Evolutionary conservation across 768 basidiomycete species (phyloP).

Genomic region (Cystoderma amianthinum): DNA sequence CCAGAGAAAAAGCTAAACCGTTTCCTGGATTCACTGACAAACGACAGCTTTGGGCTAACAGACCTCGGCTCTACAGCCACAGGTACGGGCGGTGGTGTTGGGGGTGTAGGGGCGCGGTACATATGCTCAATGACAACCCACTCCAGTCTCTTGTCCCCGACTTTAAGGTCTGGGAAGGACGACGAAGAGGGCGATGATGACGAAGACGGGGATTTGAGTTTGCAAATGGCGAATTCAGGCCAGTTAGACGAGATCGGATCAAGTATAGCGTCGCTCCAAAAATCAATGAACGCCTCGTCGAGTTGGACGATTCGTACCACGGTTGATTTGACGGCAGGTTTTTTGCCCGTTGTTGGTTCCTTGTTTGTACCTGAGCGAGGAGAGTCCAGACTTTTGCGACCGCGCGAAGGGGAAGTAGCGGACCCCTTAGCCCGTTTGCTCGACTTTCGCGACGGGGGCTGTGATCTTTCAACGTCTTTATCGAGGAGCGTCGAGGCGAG

Average conservation of each 20-base stretch:
- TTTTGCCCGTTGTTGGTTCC: too few species aligned
- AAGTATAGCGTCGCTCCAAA: slow-evolving; percentile 69
- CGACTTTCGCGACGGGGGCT: too few species aligned
- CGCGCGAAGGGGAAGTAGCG: too few species aligned
- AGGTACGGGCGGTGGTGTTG: slow-evolving; percentile 13
- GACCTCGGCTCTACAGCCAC: slow-evolving; percentile 4
- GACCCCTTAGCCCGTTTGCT: too few species aligned
- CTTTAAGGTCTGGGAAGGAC: too few species aligned
- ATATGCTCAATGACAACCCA: slow-evolving; percentile 71
- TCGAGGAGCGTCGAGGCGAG: too few species aligned
- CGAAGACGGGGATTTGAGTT: slow-evolving; percentile 39
- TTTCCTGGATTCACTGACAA: slow-evolving; percentile 30
- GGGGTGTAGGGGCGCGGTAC: slow-evolving; percentile 31
- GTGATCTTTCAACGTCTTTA: too few species aligned
- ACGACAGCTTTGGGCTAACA: slow-evolving; percentile 22
- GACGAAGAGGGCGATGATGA: too few species aligned
- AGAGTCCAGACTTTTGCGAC: too few species aligned
- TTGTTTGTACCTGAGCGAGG: too few species aligned
- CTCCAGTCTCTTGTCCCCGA: slow-evolving; percentile 34
- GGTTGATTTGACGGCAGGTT: too few species aligned
- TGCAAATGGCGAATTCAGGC: slow-evolving; percentile 68
- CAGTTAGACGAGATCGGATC: slow-evolving; percentile 60
- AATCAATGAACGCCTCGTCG: slow-evolving; percentile 80
- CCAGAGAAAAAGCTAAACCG: slow-evolving; percentile 58
- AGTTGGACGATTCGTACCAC: slow-evolving; percentile 46